Percentiles rank a stretch among this genome's conserved stretches.
Conservation (phyloP, 805 yeast species). For the Metschnikowia santaceciliae region DNA sequence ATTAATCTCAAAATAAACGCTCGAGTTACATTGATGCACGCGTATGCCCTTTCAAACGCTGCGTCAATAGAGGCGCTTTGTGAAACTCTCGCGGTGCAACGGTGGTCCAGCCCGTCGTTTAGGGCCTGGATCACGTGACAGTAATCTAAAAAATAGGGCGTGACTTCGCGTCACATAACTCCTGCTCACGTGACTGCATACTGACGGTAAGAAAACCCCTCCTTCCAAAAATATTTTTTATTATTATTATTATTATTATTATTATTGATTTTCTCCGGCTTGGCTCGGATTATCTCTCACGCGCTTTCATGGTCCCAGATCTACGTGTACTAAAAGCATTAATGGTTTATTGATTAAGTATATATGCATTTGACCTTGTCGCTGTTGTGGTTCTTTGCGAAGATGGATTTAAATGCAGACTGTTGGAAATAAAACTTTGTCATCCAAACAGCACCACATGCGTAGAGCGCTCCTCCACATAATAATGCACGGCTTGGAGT, state of each 20-base stretch:
- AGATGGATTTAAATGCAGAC: conserved; percentile 29
- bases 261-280: no score
- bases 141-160: background rate
- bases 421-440: conserved; percentile 26
- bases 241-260: no score
- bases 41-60: background rate
- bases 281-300: no score
- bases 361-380: conserved; percentile 24
- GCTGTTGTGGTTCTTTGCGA: conserved; percentile 24
- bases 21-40: background rate
- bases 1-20: background rate
- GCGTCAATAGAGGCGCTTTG: no score
- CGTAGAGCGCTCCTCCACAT: conserved; percentile 31
- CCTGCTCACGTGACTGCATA: background rate
- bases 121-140: background rate
- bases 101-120: background rate
- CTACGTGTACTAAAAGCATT: background rate
- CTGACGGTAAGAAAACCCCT: no score
- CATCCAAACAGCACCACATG: conserved; percentile 33
- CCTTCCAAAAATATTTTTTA: no score
- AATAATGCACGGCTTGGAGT: conserved; percentile 24
- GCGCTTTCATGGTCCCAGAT: no score
- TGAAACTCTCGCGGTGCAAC: no score
- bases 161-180: background rate
- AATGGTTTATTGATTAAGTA: background rate